Evolutionary conservation across 352 stramenopile species (phyloP).

Genomic region (Aphanomyces astaci): DNA sequence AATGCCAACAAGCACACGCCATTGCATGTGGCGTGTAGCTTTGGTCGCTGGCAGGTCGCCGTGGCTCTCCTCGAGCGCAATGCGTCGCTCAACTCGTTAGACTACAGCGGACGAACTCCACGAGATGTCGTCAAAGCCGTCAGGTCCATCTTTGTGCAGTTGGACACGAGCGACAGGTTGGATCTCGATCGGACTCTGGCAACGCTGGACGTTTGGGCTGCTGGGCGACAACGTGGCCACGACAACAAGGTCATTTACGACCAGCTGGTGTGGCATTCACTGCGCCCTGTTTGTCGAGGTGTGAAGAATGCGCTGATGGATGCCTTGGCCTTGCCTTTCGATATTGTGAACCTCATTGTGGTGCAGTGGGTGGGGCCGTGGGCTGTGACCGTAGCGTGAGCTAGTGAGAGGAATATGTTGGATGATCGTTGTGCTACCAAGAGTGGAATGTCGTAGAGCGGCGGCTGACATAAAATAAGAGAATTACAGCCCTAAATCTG

Average conservation of each 20-base stretch:
- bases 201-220: background rate
- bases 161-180: background rate
- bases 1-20: constrained; percentile 7
- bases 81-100: background rate
- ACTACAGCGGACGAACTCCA: background rate
- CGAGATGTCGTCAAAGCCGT: background rate
- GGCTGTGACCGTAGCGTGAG: background rate
- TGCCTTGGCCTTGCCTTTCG: background rate
- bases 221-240: background rate
- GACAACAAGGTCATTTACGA: background rate
- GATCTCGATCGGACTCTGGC: background rate
- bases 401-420: background rate
- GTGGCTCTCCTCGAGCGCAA: background rate
- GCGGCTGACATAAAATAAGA: constrained; percentile 29
- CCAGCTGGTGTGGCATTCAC: background rate
- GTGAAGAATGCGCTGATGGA: background rate
- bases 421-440: background rate
- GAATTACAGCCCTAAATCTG: constrained; percentile 2
- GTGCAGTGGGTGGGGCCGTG: constrained; percentile 13
- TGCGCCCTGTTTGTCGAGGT: constrained; percentile 6
- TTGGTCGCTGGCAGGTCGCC: constrained; percentile 12
- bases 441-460: background rate
- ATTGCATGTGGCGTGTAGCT: constrained; percentile 12
- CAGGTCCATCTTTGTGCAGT: background rate
- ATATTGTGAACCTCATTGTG: constrained; percentile 8